These are phyloP conservation scores for Pyrus betulifolia DNA, from an alignment of 306 rosid genomes.

Conservation along the genomic window DNA sequence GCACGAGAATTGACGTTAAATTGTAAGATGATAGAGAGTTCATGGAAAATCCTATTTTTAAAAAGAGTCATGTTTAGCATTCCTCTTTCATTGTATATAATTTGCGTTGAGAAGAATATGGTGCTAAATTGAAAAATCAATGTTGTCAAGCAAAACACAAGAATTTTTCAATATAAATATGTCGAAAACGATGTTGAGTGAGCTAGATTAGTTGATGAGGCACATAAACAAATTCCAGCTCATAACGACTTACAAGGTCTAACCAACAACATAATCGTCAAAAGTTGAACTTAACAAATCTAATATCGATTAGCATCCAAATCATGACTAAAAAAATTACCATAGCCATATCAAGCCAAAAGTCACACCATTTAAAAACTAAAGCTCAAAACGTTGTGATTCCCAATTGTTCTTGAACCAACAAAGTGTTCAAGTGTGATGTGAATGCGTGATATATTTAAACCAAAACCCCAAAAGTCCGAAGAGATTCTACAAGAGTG, in stretches of 20 bases:
- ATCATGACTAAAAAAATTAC: no score
- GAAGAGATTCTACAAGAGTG: neutral
- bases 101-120: neutral
- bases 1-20: no score
- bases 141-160: neutral
- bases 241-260: no score
- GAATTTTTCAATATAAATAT: neutral
- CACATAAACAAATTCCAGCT: neutral
- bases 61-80: no score
- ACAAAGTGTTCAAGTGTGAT: neutral
- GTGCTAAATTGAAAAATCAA: neutral
- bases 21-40: no score
- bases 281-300: neutral
- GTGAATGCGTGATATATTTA: neutral
- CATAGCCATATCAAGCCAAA: no score
- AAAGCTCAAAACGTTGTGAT: neutral
- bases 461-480: no score
- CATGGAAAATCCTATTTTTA: no score
- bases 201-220: neutral
- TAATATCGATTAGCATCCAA: neutral
- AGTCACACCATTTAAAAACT: neutral
- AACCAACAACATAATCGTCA: neutral
- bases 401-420: neutral
- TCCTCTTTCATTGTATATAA: no score
- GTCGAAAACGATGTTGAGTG: neutral